These are phyloP conservation scores for Coniella lustricola DNA, from an alignment of 2,329 filamentous ascomycete species.

Conservation along the genomic window DNA sequence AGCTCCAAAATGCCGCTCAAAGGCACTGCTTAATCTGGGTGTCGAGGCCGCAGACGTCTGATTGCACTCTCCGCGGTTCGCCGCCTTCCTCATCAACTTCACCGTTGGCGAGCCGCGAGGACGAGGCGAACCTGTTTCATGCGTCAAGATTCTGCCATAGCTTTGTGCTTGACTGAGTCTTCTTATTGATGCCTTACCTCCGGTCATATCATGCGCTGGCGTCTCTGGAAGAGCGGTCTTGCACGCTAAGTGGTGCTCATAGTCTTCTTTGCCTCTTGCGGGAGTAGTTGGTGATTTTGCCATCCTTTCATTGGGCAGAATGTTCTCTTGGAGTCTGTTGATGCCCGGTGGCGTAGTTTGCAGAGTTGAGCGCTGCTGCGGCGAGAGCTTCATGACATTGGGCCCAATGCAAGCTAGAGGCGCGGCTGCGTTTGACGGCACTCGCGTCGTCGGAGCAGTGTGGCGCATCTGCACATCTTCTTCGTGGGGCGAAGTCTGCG, in stretches of 20 bases:
- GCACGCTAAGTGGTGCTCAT: not conserved
- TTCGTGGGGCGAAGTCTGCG: conserved; percentile 30
- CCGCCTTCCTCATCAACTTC: conserved; percentile 12
- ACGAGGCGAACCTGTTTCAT: conserved; percentile 9
- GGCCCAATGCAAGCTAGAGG: conserved; percentile 19
- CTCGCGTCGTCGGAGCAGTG: conserved; percentile 14
- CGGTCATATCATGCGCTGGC: not conserved
- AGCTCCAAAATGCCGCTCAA: conserved; percentile 12
- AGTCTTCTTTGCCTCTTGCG: not conserved
- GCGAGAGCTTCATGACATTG: conserved; percentile 19
- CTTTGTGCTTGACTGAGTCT: conserved; percentile 5
- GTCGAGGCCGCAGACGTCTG: conserved; percentile 5
- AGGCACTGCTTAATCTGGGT: conserved; percentile 8
- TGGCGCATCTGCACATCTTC: conserved; percentile 13
- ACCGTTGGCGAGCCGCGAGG: conserved; percentile 7
- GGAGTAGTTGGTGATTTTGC: not conserved
- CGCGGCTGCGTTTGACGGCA: conserved; percentile 17
- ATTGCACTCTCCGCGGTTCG: not conserved
- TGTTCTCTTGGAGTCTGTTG: conserved; percentile 12
- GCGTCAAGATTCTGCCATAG: not conserved
- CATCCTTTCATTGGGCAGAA: not conserved
- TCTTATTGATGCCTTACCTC: not conserved
- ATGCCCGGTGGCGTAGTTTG: conserved; percentile 16
- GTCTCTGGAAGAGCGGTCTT: not conserved
- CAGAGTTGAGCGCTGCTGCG: conserved; percentile 17